phyloP scores from a whole-genome alignment of 2,329 filamentous ascomycete species.

The Alternaria brassicicola region DNA sequence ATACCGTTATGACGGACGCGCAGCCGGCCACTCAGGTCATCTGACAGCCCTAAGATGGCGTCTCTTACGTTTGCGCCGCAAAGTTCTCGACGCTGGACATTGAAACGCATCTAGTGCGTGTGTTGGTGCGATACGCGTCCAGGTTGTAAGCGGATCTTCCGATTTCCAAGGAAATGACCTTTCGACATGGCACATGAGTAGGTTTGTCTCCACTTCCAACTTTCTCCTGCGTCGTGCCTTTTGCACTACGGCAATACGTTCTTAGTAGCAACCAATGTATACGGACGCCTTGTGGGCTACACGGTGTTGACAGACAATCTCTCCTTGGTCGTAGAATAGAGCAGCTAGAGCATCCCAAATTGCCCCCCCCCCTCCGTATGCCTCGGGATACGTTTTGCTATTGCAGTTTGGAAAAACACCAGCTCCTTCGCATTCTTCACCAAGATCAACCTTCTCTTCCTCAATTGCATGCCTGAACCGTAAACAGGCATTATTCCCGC shows the following conservation, averaged over 20 bases:
- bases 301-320: not conserved
- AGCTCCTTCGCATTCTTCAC: not conserved
- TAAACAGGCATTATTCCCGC: not conserved
- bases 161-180: not conserved
- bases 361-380: not conserved
- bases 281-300: slow-evolving; percentile 7
- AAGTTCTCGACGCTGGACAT: slow-evolving; percentile 6
- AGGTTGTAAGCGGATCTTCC: slow-evolving; percentile 6
- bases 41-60: slow-evolving; percentile 11
- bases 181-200: slow-evolving; percentile 6
- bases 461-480: not conserved
- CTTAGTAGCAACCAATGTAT: slow-evolving; percentile 2
- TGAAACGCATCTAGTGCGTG: slow-evolving; percentile 16
- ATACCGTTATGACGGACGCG: slow-evolving; percentile 18
- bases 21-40: slow-evolving; percentile 14
- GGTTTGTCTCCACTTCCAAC: slow-evolving; percentile 16
- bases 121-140: slow-evolving; percentile 10
- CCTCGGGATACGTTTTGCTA: not conserved
- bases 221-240: slow-evolving; percentile 21
- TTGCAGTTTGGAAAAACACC: not conserved
- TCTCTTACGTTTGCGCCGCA: slow-evolving; percentile 21
- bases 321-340: not conserved
- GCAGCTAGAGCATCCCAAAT: not conserved
- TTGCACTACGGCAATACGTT: slow-evolving; percentile 12
- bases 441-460: not conserved